These are phyloP conservation scores for Claviceps arundinis DNA, from an alignment of 2,329 filamentous ascomycete species.

Conservation along the genomic window DNA sequence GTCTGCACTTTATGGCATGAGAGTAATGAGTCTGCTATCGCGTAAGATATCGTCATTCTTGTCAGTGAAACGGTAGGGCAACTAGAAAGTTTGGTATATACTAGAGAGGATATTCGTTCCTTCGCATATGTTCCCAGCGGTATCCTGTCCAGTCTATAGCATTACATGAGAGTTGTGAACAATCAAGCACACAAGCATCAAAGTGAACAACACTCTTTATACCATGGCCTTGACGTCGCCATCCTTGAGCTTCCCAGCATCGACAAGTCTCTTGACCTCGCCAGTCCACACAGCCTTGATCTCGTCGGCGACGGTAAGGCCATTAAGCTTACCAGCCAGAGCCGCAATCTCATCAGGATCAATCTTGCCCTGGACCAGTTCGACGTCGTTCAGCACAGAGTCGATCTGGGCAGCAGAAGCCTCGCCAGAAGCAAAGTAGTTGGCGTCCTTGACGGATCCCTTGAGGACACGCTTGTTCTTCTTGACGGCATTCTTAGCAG, in stretches of 20 bases:
- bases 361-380: slow-evolving; percentile 75
- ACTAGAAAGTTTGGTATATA: not conserved
- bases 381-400: slow-evolving; percentile 69
- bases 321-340: slow-evolving; percentile 67
- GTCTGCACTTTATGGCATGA: too few species aligned
- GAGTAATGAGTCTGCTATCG: not conserved
- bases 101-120: not conserved
- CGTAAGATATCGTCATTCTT: not conserved
- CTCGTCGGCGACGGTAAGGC: slow-evolving; percentile 64
- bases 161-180: not conserved
- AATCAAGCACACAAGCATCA: not conserved
- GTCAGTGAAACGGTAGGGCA: not conserved
- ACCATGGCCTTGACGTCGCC: slow-evolving; percentile 59
- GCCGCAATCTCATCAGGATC: slow-evolving; percentile 82
- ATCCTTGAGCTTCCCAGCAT: slow-evolving; percentile 74
- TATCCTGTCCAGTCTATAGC: not conserved
- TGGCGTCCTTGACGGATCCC: slow-evolving; percentile 87
- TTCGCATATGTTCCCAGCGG: not conserved
- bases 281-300: slow-evolving; percentile 75
- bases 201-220: slow-evolving; percentile 12
- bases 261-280: slow-evolving; percentile 67
- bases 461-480: slow-evolving; percentile 99
- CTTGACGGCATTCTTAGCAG: slow-evolving; percentile 96
- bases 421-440: slow-evolving; percentile 76
- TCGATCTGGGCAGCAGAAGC: slow-evolving; percentile 68